These are phyloP conservation scores for Pisolithus thermaeus DNA, from an alignment of 1,284 basidiomycete genomes.

Conservation along the genomic window DNA sequence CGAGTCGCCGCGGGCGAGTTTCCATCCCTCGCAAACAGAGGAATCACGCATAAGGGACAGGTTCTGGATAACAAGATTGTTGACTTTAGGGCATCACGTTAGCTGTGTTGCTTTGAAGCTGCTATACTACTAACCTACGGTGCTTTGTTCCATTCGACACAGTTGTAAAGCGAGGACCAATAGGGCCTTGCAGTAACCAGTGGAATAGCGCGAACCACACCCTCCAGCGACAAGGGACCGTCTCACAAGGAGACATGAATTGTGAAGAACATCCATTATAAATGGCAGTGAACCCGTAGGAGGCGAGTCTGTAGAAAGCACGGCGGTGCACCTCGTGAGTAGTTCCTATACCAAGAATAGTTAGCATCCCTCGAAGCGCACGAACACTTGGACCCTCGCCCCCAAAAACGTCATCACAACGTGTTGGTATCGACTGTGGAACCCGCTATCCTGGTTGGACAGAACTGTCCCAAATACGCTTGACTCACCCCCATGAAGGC, in stretches of 20 bases:
- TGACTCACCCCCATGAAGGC: slow-evolving; percentile 15
- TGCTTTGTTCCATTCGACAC: slow-evolving; percentile 16
- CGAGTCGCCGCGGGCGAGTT: slow-evolving; percentile 10
- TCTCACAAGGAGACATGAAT: slow-evolving; percentile 15
- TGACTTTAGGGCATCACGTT: slow-evolving; percentile 27
- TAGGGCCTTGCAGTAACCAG: slow-evolving; percentile 30
- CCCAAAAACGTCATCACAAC: slow-evolving; percentile 15
- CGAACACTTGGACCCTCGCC: slow-evolving; percentile 14
- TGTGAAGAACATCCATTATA: slow-evolving; percentile 14
- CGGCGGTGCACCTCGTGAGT: slow-evolving; percentile 15
- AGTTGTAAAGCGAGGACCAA: slow-evolving; percentile 32
- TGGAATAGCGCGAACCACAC: slow-evolving; percentile 24
- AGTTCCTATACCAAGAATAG: slow-evolving; percentile 15
- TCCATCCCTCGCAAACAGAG: slow-evolving; percentile 20
- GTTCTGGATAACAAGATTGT: slow-evolving; percentile 36
- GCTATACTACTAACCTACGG: slow-evolving; percentile 21
- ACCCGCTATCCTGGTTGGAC: not conserved
- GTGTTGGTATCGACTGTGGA: not conserved
- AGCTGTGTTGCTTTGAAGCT: not conserved
- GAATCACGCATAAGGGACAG: slow-evolving; percentile 17
- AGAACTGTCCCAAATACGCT: slow-evolving; percentile 4
- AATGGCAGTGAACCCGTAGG: slow-evolving; percentile 13
- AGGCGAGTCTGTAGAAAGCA: slow-evolving; percentile 12
- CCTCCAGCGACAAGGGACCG: slow-evolving; percentile 21
- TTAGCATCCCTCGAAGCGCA: slow-evolving; percentile 8